Evolutionary conservation across 495 filamentous ascomycete species (phyloP).

Genomic region (Penicillium desertorum): DNA sequence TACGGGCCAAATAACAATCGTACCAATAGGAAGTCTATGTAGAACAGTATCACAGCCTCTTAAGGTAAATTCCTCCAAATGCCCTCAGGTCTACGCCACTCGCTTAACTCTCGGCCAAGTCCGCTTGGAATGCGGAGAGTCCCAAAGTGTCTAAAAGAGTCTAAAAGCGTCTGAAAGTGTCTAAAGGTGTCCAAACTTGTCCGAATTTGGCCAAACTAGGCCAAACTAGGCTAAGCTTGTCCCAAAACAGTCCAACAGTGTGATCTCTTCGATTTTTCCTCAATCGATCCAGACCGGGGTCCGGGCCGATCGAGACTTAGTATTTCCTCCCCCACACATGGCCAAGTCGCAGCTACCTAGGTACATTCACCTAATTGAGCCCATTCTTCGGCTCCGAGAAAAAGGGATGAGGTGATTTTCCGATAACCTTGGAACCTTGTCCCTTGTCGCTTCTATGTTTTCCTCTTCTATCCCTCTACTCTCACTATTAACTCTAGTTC

Average conservation of each 20-base stretch:
- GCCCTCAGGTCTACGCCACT: conserved; percentile 28
- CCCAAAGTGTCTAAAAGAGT: not conserved
- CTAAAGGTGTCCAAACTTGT: too few relatives aligned
- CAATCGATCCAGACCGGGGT: conserved; percentile 21
- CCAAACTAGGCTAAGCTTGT: too few relatives aligned
- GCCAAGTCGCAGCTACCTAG: too few relatives aligned
- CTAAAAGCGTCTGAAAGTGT: not conserved
- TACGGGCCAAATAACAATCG: not conserved
- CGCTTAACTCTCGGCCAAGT: conserved; percentile 37
- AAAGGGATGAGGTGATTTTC: not conserved
- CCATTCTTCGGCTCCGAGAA: conserved; percentile 25
- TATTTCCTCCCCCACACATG: not conserved
- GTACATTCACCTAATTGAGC: not conserved
- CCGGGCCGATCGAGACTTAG: conserved; percentile 22
- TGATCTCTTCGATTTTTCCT: conserved; percentile 2
- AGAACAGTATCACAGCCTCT: not conserved
- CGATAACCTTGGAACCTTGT: too few relatives aligned
- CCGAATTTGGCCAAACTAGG: too few relatives aligned
- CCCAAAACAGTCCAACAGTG: not conserved
- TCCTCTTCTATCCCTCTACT: not conserved
- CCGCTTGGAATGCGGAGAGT: conserved; percentile 21
- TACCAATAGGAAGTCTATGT: not conserved
- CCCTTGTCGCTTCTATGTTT: not conserved
- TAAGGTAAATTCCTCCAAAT: not conserved
- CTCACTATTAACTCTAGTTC: not conserved